Base-by-base conservation (phyloP, 2,329 filamentous ascomycete genomes). In the Penicillium sp. region DNA sequence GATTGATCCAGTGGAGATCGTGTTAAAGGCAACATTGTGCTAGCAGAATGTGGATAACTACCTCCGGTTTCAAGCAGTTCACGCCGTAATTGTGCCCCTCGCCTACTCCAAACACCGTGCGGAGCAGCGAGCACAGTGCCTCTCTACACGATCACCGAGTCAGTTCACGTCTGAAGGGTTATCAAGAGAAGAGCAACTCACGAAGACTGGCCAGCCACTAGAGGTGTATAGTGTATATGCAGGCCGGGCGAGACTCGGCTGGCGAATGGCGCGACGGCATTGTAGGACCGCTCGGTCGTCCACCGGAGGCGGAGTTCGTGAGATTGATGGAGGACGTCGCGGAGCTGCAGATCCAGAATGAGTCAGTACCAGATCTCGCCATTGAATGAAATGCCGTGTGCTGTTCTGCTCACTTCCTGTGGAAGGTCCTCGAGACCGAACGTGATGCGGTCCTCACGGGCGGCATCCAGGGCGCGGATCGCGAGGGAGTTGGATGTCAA, bases 221-320 rank as follows among this genome's bases (percentile, higher is more conserved):
- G 40, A 0, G 87, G 86, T 0, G 86, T 87, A 65, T 85, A 90
- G 61, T 87, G 87, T 24, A 90, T 75, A 73, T 96, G 90, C 20
- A 97, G 73, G 2, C 92, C 92, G 0, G 91, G 84, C 1, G 89
- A 83, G 12, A 90, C 70, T 50, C 87, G 81, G 44, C 89, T 89
- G 38, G 81, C 75, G 61, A 93, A 86, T 1, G 91, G 91, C 33
- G 84, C 78, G 39, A 85, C 73, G 1, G 80, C 74, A 33, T 80
- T 73, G 65, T 84, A 85, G 1, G 77, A 62, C 6, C 64, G 61
- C 2, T 81, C 73, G 12, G 83, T 81, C n/a, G 81, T 78, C 88
- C 90, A 95, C 66, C 87, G 82, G 50, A 96, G 74, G 68, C 92
- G 87, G 37, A 96, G 72, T 67, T 89, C 84, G 60, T 86, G 81